A percentile compares a stretch with the other conserved stretches of the same genome.
Conservation (phyloP, 768 basidiomycete genomes). For the Tremella mesenterica region DNA sequence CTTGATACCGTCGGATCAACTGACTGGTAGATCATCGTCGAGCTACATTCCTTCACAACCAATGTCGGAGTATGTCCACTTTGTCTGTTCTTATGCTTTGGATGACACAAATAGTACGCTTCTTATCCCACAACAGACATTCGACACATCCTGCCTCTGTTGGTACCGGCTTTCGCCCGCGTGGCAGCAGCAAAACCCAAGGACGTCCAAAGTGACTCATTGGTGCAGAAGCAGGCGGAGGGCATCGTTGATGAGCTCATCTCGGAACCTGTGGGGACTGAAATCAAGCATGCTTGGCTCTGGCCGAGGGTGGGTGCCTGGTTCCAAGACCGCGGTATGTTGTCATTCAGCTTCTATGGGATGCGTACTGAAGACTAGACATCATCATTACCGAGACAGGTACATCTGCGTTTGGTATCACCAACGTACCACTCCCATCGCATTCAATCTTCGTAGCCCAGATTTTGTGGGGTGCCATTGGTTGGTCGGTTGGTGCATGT, state of each 20-base stretch:
- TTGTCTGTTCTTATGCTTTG: background rate
- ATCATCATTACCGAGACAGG: conserved; percentile 87
- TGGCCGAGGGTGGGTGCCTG: conserved; percentile 72
- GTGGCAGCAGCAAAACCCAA: conserved; percentile 17
- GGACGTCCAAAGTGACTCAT: conserved; percentile 15
- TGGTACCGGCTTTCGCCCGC: conserved; percentile 31
- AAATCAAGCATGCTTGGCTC: conserved; percentile 70
- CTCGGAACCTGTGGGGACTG: conserved; percentile 20
- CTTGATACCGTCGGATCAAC: background rate
- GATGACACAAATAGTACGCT: too few relatives aligned
- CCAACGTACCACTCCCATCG: conserved; percentile 71
- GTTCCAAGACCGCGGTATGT: conserved; percentile 57
- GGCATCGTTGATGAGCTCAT: conserved; percentile 16
- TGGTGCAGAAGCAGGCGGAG: conserved; percentile 26
- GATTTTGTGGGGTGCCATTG: conserved; percentile 85
- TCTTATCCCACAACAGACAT: conserved; percentile 41
- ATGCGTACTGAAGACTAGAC: conserved; percentile 30
- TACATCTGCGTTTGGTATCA: conserved; percentile 74
- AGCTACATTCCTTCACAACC: conserved; percentile 44
- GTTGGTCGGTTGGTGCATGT: conserved; percentile 69
- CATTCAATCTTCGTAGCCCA: conserved; percentile 50
- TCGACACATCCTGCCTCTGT: conserved; percentile 39
- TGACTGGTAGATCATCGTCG: conserved; percentile 26
- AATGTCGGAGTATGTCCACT: conserved; percentile 21
- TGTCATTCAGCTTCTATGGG: background rate